Percentiles rank a stretch among this genome's conserved stretches.
These are phyloP conservation scores for Hymenoscyphus fructigenus DNA, from an alignment of 2,329 filamentous ascomycete genomes.

Conservation along the genomic window DNA sequence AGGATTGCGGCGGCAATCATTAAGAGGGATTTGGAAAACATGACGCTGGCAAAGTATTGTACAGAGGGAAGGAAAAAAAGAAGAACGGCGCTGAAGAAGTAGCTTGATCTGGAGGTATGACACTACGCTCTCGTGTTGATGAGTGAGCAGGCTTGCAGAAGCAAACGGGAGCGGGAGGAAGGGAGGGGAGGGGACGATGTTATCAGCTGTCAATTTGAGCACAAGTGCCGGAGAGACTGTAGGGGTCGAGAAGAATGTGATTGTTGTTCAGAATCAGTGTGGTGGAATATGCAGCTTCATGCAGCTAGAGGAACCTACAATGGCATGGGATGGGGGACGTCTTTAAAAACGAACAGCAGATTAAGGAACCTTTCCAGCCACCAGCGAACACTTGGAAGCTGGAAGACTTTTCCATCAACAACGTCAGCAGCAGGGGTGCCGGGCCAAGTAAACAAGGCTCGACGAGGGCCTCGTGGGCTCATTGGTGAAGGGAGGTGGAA, in stretches of 20 bases:
- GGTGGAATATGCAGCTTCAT: constrained; percentile 6
- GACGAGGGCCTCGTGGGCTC: neutral
- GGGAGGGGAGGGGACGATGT: neutral
- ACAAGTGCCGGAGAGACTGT: constrained; percentile 2
- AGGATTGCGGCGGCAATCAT: constrained; percentile 24
- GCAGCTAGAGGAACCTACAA: neutral
- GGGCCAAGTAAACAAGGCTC: neutral
- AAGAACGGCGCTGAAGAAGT: neutral
- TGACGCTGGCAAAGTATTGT: constrained; percentile 21
- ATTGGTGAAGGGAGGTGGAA: neutral
- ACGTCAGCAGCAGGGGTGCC: constrained; percentile 1
- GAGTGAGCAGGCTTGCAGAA: constrained; percentile 4
- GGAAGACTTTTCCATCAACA: constrained; percentile 1
- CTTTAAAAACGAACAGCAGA: neutral
- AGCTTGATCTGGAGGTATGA: neutral
- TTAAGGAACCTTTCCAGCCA: constrained; percentile 9
- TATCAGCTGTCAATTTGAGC: neutral
- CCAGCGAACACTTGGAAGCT: constrained; percentile 2
- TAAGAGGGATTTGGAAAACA: constrained; percentile 31
- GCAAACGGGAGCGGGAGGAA: neutral
- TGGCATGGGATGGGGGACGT: neutral
- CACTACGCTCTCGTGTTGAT: neutral
- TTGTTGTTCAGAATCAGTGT: neutral
- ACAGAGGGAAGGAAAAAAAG: constrained; percentile 19
- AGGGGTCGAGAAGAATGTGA: neutral